Evolutionary conservation across 805 yeast genomes (phyloP).

Genomic region (Kodamaea sagamina): DNA sequence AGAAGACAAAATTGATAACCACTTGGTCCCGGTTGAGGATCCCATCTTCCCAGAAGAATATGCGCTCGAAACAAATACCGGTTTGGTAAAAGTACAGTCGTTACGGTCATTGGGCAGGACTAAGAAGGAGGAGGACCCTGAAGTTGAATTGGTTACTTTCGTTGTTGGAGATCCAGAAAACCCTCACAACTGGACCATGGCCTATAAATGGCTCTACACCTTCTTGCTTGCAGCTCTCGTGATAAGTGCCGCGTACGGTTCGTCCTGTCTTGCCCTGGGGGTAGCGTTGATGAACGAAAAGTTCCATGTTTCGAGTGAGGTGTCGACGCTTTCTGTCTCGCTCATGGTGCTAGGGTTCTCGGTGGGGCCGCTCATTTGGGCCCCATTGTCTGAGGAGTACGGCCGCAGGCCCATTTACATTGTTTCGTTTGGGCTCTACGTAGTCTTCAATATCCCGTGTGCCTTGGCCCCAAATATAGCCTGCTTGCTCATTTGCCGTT

Average conservation of each 20-base stretch:
- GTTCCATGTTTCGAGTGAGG: conserved; percentile 73
- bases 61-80: conserved; percentile 83
- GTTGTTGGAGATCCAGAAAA: conserved; percentile 78
- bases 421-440: conserved; percentile 71
- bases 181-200: conserved; percentile 79
- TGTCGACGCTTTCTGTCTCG: conserved; percentile 76
- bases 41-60: conserved; percentile 92
- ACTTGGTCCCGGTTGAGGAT: conserved; percentile 46
- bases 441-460: conserved; percentile 81
- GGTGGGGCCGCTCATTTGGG: conserved; percentile 86
- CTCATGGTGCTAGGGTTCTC: conserved; percentile 88
- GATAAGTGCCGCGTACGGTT: conserved; percentile 89
- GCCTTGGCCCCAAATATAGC: conserved; percentile 83
- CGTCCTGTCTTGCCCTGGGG: conserved; percentile 88
- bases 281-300: conserved; percentile 62
- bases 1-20: conserved; percentile 55
- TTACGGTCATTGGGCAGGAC: conserved; percentile 65
- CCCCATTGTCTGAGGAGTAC: conserved; percentile 80
- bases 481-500: conserved; percentile 76
- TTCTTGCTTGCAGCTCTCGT: conserved; percentile 68
- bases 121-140: conserved; percentile 52
- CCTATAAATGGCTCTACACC: conserved; percentile 65
- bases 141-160: conserved; percentile 83
- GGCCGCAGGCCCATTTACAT: conserved; percentile 86
- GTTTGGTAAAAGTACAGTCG: conserved; percentile 79